Conservation (phyloP, 257 asterid genomes). For the Jaltomata sinuosa region DNA sequence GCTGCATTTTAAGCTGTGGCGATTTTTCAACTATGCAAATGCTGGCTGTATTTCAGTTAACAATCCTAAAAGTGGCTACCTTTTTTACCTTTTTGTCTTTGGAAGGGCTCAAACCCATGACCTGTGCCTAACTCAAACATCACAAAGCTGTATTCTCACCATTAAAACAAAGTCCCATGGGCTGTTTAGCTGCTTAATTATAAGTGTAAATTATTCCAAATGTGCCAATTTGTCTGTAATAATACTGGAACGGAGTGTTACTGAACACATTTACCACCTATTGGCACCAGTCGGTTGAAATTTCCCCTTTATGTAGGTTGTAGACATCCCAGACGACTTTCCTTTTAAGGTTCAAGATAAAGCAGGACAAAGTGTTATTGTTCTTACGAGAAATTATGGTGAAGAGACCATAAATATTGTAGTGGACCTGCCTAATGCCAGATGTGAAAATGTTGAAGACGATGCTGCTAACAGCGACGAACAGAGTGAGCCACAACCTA, state of each 20-base stretch:
- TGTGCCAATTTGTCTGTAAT: background rate
- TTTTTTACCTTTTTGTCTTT: background rate
- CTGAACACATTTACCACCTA: background rate
- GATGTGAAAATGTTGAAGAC: background rate
- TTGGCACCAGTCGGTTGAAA: background rate
- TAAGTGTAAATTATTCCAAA: background rate
- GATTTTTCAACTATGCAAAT: background rate
- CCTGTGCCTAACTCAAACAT: background rate
- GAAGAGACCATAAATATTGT: constrained; percentile 40
- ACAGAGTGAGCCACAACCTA: background rate
- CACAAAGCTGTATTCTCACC: background rate
- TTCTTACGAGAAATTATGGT: constrained; percentile 35
- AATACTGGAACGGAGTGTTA: background rate
- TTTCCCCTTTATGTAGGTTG: constrained; percentile 21
- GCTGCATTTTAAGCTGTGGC: background rate
- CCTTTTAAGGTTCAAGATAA: constrained; percentile 52
- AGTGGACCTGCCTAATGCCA: constrained; percentile 50
- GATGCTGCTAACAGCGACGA: background rate
- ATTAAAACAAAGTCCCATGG: background rate
- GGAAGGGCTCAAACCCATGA: background rate
- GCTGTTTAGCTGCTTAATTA: background rate
- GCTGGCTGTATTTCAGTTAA: background rate
- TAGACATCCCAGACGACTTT: constrained; percentile 42
- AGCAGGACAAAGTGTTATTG: constrained; percentile 42
- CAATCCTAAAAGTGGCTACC: background rate